These are phyloP conservation scores for Blastomyces emzantsi DNA, from an alignment of 2,329 filamentous ascomycete species.

Conservation along the genomic window DNA sequence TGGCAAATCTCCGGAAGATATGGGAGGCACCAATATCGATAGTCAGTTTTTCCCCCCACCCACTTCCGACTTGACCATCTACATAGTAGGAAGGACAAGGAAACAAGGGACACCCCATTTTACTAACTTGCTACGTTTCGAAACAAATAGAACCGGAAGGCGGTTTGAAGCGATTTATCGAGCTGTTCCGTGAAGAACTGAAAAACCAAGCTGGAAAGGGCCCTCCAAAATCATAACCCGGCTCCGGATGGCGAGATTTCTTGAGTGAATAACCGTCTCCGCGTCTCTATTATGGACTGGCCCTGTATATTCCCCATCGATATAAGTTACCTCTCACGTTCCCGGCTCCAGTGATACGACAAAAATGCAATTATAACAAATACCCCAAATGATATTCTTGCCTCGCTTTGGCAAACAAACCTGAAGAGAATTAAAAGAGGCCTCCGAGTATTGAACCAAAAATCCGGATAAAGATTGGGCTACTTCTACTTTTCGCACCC, in stretches of 20 bases:
- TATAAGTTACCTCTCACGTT: neutral
- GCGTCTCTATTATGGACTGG: neutral
- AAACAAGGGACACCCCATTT: neutral
- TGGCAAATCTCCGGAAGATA: slow-evolving; percentile 36
- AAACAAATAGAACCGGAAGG: neutral
- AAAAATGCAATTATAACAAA: neutral
- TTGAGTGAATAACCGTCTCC: neutral
- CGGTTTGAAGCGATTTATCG: slow-evolving; percentile 21
- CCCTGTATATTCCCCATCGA: neutral
- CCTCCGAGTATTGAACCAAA: neutral
- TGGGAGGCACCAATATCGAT: slow-evolving; percentile 36
- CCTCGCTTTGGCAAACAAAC: too few species aligned
- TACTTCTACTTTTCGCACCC: neutral
- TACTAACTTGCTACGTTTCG: neutral
- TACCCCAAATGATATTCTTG: neutral
- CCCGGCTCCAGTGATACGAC: neutral
- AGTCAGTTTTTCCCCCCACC: slow-evolving; percentile 16
- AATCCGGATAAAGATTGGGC: slow-evolving; percentile 2
- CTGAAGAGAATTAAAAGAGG: neutral
- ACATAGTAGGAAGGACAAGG: neutral
- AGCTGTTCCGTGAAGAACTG: slow-evolving; percentile 26
- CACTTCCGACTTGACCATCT: neutral
- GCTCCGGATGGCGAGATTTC: too few species aligned
- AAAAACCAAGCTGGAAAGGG: slow-evolving; percentile 22
- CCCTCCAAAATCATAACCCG: slow-evolving; percentile 8